Evolutionary conservation across 208 protist genomes (phyloP).

Genomic region (Leptomonas seymouri): DNA sequence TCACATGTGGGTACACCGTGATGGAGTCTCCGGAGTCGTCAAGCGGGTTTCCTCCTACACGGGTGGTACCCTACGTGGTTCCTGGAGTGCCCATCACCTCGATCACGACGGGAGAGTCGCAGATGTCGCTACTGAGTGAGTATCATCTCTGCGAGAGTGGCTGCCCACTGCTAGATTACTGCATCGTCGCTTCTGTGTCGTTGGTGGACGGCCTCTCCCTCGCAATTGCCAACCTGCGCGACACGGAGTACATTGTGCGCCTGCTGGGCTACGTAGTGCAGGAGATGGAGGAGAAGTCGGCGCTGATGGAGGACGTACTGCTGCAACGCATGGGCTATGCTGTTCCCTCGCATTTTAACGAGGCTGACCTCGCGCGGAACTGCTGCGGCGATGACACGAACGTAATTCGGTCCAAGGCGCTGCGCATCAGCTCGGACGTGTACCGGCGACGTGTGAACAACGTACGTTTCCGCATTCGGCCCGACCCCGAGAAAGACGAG

Average conservation of each 20-base stretch:
- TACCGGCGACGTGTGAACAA: conserved; percentile 78
- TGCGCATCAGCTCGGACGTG: conserved; percentile 55
- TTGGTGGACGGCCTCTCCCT: conserved; percentile 54
- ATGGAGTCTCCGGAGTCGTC: conserved; percentile 21
- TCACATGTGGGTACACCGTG: conserved; percentile 67
- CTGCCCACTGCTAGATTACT: conserved; percentile 29
- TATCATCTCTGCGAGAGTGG: conserved; percentile 37
- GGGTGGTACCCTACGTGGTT: conserved; percentile 52
- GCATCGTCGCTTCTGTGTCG: conserved; percentile 61
- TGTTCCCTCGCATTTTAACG: conserved; percentile 54
- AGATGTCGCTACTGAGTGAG: conserved; percentile 59
- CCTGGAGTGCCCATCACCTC: conserved; percentile 55
- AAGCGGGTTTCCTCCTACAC: conserved; percentile 33
- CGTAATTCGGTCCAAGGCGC: conserved; percentile 40
- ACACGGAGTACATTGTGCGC: conserved; percentile 72
- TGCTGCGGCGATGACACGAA: conserved; percentile 81
- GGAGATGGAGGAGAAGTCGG: conserved; percentile 70
- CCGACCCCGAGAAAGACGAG: conserved; percentile 35
- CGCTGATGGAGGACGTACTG: conserved; percentile 74
- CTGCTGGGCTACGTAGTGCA: conserved; percentile 64
- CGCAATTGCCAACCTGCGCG: conserved; percentile 75
- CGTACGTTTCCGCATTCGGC: conserved; percentile 56
- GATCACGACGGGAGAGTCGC: conserved; percentile 51
- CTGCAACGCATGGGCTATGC: conserved; percentile 78
- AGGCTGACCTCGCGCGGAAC: conserved; percentile 61